These are phyloP conservation scores for Wallacemonas sp. DNA, from an alignment of 208 protist species.

Conservation along the genomic window DNA sequence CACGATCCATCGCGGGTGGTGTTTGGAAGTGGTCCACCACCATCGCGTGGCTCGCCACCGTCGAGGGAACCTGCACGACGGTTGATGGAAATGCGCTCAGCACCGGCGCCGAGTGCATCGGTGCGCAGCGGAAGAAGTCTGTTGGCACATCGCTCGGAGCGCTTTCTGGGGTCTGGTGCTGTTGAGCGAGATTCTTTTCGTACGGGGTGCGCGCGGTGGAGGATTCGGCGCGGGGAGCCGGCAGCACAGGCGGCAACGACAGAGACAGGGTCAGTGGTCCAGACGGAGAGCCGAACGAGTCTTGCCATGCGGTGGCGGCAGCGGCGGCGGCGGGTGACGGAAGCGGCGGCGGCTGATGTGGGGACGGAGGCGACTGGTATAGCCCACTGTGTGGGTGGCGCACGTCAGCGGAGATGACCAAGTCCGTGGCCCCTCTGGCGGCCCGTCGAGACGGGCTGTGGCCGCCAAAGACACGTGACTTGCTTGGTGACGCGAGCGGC, in stretches of 20 bases:
- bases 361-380: not conserved
- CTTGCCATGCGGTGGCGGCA: no score
- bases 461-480: not conserved
- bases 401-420: not conserved
- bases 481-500: not conserved
- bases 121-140: not conserved
- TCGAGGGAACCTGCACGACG: not conserved
- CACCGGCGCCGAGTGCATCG: not conserved
- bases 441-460: not conserved
- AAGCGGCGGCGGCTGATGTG: not conserved
- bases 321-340: no score
- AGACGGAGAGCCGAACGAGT: no score
- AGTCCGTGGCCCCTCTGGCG: not conserved
- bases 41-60: not conserved
- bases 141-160: not conserved
- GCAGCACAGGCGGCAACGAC: not conserved
- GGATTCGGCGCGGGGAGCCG: not conserved
- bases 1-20: not conserved
- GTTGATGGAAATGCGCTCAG: not conserved
- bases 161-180: not conserved
- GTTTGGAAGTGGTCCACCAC: not conserved
- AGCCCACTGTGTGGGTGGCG: not conserved
- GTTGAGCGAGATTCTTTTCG: not conserved
- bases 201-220: not conserved
- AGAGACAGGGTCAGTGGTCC: not conserved